phyloP scores from a whole-genome alignment of 2,329 filamentous ascomycete species.

The Alternaria viburni region DNA sequence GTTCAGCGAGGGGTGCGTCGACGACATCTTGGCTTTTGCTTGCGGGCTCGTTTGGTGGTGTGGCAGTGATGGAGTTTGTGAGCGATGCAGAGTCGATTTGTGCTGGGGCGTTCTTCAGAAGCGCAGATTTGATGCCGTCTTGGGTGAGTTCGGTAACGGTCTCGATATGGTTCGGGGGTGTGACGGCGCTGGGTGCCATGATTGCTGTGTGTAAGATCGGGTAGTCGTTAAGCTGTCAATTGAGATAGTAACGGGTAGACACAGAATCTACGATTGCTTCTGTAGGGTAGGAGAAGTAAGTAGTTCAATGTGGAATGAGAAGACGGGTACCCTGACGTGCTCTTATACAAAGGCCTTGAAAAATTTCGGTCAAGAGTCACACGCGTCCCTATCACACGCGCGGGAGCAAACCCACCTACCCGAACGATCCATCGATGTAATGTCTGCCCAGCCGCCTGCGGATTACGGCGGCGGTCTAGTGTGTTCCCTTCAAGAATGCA shows the following conservation, averaged over 20 bases:
- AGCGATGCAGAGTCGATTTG: slow-evolving; percentile 35
- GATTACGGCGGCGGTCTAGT: slow-evolving; percentile 16
- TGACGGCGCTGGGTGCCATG: slow-evolving; percentile 44
- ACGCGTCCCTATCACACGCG: slow-evolving; percentile 33
- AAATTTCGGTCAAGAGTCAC: slow-evolving; percentile 34
- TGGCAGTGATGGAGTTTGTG: slow-evolving; percentile 31
- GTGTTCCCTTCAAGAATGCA: slow-evolving; percentile 12
- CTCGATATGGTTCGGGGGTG: slow-evolving; percentile 35
- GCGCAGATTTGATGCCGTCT: slow-evolving; percentile 39
- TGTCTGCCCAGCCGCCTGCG: slow-evolving; percentile 14
- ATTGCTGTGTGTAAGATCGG: neutral
- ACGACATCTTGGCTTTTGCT: slow-evolving; percentile 16
- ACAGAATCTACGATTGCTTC: neutral
- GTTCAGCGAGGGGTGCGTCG: slow-evolving; percentile 40
- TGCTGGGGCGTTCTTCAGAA: slow-evolving; percentile 40
- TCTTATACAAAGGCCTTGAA: slow-evolving; percentile 24
- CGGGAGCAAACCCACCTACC: slow-evolving; percentile 13
- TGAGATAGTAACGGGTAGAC: neutral
- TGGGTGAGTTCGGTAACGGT: slow-evolving; percentile 39
- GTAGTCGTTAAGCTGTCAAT: neutral
- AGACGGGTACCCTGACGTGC: slow-evolving; percentile 2
- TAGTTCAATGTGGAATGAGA: neutral
- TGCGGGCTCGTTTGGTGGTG: slow-evolving; percentile 27
- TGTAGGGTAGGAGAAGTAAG: neutral
- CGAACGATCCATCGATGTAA: slow-evolving; percentile 13